Evolutionary conservation across 306 rosid species (phyloP).

Genomic region (Rosa rugosa): DNA sequence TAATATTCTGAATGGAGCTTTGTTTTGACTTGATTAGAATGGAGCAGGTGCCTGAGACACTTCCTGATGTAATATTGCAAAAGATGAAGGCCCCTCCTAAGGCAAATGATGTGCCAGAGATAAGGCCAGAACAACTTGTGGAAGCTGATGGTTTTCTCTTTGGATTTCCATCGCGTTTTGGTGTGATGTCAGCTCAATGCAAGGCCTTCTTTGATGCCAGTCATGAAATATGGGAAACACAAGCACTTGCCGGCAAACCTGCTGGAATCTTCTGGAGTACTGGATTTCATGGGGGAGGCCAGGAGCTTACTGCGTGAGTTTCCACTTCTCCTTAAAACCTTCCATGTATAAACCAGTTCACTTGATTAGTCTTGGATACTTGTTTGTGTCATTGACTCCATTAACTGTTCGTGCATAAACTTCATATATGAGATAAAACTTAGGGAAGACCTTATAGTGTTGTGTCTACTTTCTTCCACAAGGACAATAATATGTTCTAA

Average conservation of each 20-base stretch:
- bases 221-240: conserved; percentile 62
- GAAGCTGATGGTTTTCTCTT: conserved; percentile 89
- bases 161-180: conserved; percentile 95
- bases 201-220: conserved; percentile 88
- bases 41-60: conserved; percentile 80
- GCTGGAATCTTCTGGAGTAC: conserved; percentile 99
- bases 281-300: conserved; percentile 95
- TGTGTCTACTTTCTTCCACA: no score
- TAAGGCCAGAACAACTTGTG: conserved; percentile 73
- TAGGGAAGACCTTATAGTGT: no score
- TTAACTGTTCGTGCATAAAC: neutral
- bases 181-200: conserved; percentile 88
- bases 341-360: neutral
- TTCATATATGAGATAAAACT: neutral
- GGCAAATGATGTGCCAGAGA: conserved; percentile 66
- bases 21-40: conserved; percentile 33
- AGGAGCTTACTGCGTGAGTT: conserved; percentile 91
- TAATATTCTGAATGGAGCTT: conserved; percentile 10
- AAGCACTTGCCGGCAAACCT: conserved; percentile 94
- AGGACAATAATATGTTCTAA: no score
- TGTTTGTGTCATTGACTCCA: neutral
- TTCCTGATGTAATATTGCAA: conserved; percentile 53
- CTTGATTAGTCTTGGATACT: neutral
- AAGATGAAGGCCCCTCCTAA: conserved; percentile 80
- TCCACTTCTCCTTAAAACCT: neutral